A percentile compares a stretch with the other conserved stretches of the same genome.
Evolutionary conservation across 2,329 filamentous ascomycete species (phyloP).

Genomic region (Fusarium marasasianum): DNA sequence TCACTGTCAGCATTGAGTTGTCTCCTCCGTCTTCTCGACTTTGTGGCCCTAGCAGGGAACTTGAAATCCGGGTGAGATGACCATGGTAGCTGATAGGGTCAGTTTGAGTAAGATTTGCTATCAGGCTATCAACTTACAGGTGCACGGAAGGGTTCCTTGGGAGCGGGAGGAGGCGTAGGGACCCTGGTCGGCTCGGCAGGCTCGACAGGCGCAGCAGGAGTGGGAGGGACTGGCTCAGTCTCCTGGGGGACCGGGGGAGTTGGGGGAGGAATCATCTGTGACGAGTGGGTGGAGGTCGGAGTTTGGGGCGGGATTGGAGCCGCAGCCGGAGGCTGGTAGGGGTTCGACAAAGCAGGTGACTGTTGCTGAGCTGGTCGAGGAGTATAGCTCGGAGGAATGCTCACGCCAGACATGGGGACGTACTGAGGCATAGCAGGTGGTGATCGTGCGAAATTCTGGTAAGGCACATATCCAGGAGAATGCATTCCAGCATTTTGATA

Average conservation of each 20-base stretch:
- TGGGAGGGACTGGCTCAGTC: slow-evolving; percentile 42
- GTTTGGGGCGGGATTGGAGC: slow-evolving; percentile 58
- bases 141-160: slow-evolving; percentile 53
- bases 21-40: slow-evolving; percentile 56
- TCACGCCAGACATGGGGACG: slow-evolving; percentile 60
- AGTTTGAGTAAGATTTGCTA: neutral
- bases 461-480: slow-evolving; percentile 54
- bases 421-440: slow-evolving; percentile 65
- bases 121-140: slow-evolving; percentile 54
- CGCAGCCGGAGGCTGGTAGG: slow-evolving; percentile 64
- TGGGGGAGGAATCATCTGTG: slow-evolving; percentile 53
- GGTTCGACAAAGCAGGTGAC: slow-evolving; percentile 64
- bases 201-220: slow-evolving; percentile 37
- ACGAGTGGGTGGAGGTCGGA: slow-evolving; percentile 63
- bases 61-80: slow-evolving; percentile 59
- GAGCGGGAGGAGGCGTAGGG: slow-evolving; percentile 39
- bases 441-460: slow-evolving; percentile 58
- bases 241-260: slow-evolving; percentile 60
- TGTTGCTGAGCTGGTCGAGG: slow-evolving; percentile 55
- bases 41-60: slow-evolving; percentile 57
- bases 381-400: slow-evolving; percentile 57
- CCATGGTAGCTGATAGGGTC: slow-evolving; percentile 63
- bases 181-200: slow-evolving; percentile 37
- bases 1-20: slow-evolving; percentile 49
- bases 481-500: slow-evolving; percentile 50